Base-by-base conservation (phyloP, 1,284 basidiomycete genomes). In the Papiliotrema flavescens region DNA sequence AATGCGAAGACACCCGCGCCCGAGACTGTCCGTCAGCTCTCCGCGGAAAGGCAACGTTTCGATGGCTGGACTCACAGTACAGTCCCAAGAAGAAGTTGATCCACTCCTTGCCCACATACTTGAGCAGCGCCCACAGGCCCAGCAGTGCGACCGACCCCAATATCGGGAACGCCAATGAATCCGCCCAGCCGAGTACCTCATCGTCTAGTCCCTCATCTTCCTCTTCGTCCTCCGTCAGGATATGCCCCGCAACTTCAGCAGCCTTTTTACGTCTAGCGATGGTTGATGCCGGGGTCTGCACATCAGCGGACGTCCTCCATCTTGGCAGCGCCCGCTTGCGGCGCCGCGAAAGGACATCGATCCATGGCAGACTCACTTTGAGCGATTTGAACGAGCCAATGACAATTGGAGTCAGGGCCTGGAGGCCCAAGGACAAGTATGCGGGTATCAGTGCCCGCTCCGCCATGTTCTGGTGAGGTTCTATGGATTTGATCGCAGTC, bases 81-180 rank as follows among this genome's bases (percentile, higher is more conserved):
- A 85, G 84, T 1, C 75, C 75, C 26, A 79, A 53, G 22, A 76
- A n/a, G 82, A 68, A 52, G 58, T 75, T 75, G 60, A 96, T 85
- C 86, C 89, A 90, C 63, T 85, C 83, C 64, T 82, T 84, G 40
- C 89, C 89, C 42, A 90, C 75, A 70, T 87, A 93, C 68, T 85
- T 72, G 50, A 76, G 58, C 24, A 74, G 46, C 41, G 62, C 41
- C 55, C 61, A 77, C 17, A 77, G 57, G 0, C 61, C 59, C 49
- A 76, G 47, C 7, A 77, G 60, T n/a, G 70, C 71, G 6, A 63
- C 55, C 17, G 66, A 70, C 0, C 74, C 76, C 15, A 77, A 58
- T 2, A 77, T 49, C 4, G 76, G 76, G 54, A 77, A 75, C 19
- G 70, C 45, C 17, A 76, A 43, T 22, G 65, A 65, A 56, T 77